Base-by-base conservation (phyloP, 345 rosid species). In the Eucalyptus erythrocorys region DNA sequence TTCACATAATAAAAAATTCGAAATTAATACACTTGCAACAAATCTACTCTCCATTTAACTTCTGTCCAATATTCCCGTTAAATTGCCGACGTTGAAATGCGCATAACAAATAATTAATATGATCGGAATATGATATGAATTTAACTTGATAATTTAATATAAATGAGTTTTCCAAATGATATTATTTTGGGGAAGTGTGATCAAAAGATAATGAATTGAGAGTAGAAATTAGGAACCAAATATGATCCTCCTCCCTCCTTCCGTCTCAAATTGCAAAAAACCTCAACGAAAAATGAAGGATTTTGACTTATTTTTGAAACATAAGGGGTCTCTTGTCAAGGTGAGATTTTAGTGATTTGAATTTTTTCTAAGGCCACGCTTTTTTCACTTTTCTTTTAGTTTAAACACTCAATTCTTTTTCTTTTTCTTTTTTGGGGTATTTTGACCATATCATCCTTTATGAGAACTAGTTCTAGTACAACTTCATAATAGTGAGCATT, bases 11-110 rank as follows among this genome's bases (percentile, higher is more conserved):
- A 6, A 19, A 37, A 71, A 71, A 1, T 19, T 21, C 21, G 12
- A 34, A 37, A 19, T 37, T 5, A 34, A 10, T 5, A 1, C 10
- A 3, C 45, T 10, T 1, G 0, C 4, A 1, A 32, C 2, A 66
- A 32, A 32, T 16, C 12, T 66, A 66, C 15, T 6, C 1, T 64
- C 19, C 2, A 1, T n/a, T 30, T 30, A 14, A 64, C 37, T 61
- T 61, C 1, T 0, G 0, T 14, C 15, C 13, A 59, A 59, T 12
- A 59, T 59, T 17, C 4, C 2, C 12, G 8, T 32, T 16, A 32
- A 9, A 32, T 64, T 64, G 5, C 3, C 1, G 10, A 64, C 1
- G 3, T 6, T 15, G 19, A 64, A 64, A n/a, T 10, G 15, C 1
- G 0, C 22, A 9, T 32, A 17, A 16, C 11, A 66, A 66, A 66